Evolutionary conservation across 2,329 filamentous ascomycete genomes (phyloP).

Genomic region (Talaromyces verruculosus): DNA sequence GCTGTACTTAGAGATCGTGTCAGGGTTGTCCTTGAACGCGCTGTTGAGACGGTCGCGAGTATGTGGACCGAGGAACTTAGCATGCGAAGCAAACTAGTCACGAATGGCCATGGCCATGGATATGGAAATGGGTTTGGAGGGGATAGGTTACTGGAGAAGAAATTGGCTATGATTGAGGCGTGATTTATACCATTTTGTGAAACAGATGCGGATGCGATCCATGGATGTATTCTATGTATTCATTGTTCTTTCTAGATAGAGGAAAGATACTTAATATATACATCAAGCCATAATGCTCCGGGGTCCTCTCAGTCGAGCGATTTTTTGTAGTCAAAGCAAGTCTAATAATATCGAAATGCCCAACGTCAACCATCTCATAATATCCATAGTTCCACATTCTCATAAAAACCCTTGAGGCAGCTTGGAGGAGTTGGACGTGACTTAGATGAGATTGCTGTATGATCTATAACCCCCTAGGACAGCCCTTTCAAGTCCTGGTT

Average conservation of each 20-base stretch:
- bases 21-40: conserved; percentile 83
- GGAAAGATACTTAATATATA: background rate
- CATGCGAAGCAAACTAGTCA: background rate
- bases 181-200: background rate
- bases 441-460: background rate
- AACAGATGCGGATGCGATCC: background rate
- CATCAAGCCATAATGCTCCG: background rate
- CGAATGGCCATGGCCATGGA: conserved; percentile 14
- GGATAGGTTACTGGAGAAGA: conserved; percentile 16
- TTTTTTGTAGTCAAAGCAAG: background rate
- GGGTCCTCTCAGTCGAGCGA: background rate
- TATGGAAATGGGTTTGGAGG: background rate
- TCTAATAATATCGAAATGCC: background rate
- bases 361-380: background rate
- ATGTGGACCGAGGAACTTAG: conserved; percentile 49
- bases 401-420: background rate
- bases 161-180: conserved; percentile 20
- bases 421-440: background rate
- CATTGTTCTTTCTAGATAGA: background rate
- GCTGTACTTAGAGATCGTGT: conserved; percentile 79
- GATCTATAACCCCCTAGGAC: background rate
- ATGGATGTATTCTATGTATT: background rate
- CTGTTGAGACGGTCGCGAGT: conserved; percentile 80
- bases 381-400: background rate
- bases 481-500: background rate